Base-by-base conservation (phyloP, 2,329 filamentous ascomycete species). In the Calonectria naviculata region DNA sequence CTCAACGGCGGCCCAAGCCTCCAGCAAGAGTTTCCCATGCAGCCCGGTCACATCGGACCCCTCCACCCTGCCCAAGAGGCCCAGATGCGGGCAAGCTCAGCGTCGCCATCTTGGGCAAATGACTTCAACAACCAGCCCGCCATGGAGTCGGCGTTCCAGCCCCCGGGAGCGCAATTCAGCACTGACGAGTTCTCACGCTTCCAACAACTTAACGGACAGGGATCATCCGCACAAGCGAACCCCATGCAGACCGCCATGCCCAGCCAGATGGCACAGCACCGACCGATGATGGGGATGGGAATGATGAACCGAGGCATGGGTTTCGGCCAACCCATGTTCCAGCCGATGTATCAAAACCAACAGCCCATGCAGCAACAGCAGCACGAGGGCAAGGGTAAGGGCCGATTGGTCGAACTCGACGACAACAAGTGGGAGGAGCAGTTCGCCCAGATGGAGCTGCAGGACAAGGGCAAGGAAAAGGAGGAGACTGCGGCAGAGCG, bases 361-460 rank as follows among this genome's bases (percentile, higher is more conserved):
- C 82, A 84, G 67, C 81, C 80, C 52, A 82, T 84, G 76, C 80
- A 87, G 78, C 79, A 87, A 79, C 85, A 85, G 73, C 81, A 85
- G 74, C 86, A 87, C 63, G 87, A 90, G 74, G 87, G 84, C 61
- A 93, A 95, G 83, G 94, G 93, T 70, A 98, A 98, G 82, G 95
- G 94, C 44, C 97, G 97, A 83, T 91, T 98, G 85, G 93, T 98
- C 15, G 97, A 98, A 85, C 89, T 98, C 28, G 95, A 98, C 81
- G 96, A 99, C 78, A 87, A 93, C 79, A 93, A 97, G 80, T 98
- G 97, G 97, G 96, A 98, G 84, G 94, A 95, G 78, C 95, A 98
- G 83, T 99, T 99, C 83, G 94, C 95, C 68, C 91, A 97, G 83
- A 92, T 98, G 81, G 94, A 96, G 81, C 85, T 93, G 73, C 87